Evolutionary conservation across 202 grass and related monocot species (phyloP).

Genomic region (Bolboschoenoplectus hybrid): DNA sequence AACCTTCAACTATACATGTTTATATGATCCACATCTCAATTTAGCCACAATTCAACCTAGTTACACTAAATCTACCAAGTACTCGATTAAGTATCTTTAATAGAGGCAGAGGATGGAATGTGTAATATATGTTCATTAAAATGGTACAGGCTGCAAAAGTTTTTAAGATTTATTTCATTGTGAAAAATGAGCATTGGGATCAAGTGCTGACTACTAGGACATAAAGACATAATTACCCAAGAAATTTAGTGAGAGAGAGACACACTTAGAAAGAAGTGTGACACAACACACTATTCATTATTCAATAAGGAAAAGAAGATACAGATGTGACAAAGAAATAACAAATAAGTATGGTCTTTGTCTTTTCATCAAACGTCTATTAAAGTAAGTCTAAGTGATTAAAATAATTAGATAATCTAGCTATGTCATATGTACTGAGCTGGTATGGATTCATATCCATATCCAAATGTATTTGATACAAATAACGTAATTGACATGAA

Average conservation of each 20-base stretch:
- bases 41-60: background rate
- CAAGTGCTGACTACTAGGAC: background rate
- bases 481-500: background rate
- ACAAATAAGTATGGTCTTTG: background rate
- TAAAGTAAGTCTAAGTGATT: background rate
- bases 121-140: background rate
- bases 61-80: background rate
- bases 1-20: background rate
- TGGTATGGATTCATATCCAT: conserved; percentile 15
- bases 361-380: background rate
- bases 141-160: background rate
- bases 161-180: background rate
- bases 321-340: background rate
- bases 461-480: background rate
- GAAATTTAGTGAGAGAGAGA: background rate
- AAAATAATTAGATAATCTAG: background rate
- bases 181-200: conserved; percentile 1
- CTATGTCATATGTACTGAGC: background rate
- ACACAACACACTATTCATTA: background rate
- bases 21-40: background rate
- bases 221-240: background rate
- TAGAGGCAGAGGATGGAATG: background rate
- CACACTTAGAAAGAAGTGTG: background rate
- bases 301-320: background rate
- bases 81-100: background rate